Base-by-base conservation (phyloP, 164 flowering plant species). In the Magnolia officinalis region DNA sequence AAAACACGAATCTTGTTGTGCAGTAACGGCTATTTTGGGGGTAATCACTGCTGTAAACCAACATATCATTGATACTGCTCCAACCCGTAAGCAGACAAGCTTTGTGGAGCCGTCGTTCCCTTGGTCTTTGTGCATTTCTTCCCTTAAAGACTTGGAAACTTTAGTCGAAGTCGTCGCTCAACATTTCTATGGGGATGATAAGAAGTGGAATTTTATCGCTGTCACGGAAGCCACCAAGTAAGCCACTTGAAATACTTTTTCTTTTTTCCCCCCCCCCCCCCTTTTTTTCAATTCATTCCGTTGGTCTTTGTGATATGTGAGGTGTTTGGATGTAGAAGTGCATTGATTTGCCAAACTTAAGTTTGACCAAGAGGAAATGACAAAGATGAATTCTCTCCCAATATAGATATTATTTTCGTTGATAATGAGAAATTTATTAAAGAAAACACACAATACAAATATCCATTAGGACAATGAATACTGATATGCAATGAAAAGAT, bases 191-290 rank as follows among this genome's bases (percentile, higher is more conserved):
- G 99, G 98, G 20, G 91, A 87, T 69, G 92, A 93, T 63, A 92
- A 86, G 77, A 94, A 93, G 83, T 96, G 99, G 99, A 88, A 91
- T 80, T 91, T 91, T 72, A 84, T 96, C 81, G 96, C 94, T 77
- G 71, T 84, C 70, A 88, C 89, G 26, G 98, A 96, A 79, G 96
- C 90, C 67, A 80, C 78, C 74, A 96, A 96, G 99, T 94, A 86
- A 89, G 94, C 26, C 10, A 55, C 13, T 9, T 55, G 16, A 55
- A 16, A 13, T 16, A 55, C 61, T 0, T 16, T 16, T 55, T 55
- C 4, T 16, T 11, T 37, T 37, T 37, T n/a, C n/a, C n/a, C n/a
- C n/a, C n/a, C n/a, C n/a, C n/a, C n/a, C n/a, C n/a, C n/a, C n/a
- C 4, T 16, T 11, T 37, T 37, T 37, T 37, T 37, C 45, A 37